Evolutionary conservation across 768 basidiomycete genomes (phyloP), one percentile per base, ranked within the genome.

Genomic region (Hygrophorus russula): DNA sequence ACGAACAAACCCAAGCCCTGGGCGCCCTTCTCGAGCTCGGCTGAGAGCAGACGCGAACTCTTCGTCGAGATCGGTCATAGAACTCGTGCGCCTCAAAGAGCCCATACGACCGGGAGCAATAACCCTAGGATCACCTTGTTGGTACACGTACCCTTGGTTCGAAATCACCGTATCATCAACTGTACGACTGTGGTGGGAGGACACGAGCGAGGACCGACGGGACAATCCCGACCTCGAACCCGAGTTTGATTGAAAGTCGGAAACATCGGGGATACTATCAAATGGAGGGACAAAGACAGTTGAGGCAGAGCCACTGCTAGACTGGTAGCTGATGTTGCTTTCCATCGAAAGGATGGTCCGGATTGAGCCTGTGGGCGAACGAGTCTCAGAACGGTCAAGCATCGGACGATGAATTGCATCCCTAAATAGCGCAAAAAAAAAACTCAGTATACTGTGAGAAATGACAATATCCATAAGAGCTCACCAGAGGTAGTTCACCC

Each of bases 401-500:
- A 53, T 77, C 50, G 57, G 82, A 12, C 76, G 74, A 52, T 87
- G 79, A 13, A 91, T 69, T 0, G 81, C 79, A 49, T 89, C 87
- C 87, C 88, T 92, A 48, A 43, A 46, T 13, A 9, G 17, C 20
- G n/a, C 4, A 36, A 46, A 5, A 43, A 28, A 36, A 19, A 42
- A n/a, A n/a, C n/a, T 37, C 34, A 46, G 30, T 41, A 10, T 17
- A 46, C 9, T 35, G 10, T 19, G 24, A 46, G n/a, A 35, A 28
- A 2, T 41, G 13, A 49, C 33, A 48, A 45, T 6, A 15, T 12
- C 12, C 39, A 30, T n/a, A 33, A 51, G 48, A 19, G 66, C 78
- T 38, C 54, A 90, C 92, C 87, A 91, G 43, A 96, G 74, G 4
- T 88, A 76, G 53, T 85, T 86, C 10, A 93, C 89, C 92, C 92